Conservation (phyloP, 2,329 filamentous ascomycete species). For the Fusarium pseudocircinatum region DNA sequence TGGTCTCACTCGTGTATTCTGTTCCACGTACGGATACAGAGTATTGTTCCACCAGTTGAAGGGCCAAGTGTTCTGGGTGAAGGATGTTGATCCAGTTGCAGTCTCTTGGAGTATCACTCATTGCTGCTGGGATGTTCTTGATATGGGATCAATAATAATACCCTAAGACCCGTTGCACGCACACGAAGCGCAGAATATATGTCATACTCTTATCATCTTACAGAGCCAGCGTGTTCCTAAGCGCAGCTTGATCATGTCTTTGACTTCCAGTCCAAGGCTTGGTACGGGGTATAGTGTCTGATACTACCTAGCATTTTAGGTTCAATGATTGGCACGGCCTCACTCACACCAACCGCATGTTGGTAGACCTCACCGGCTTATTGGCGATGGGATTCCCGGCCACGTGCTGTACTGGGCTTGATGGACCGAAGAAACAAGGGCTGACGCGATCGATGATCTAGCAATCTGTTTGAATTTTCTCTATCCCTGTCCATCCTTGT, state of each 20-base stretch:
- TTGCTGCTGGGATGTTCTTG: background rate
- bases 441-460: conserved; percentile 22
- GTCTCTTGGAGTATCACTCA: background rate
- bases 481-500: background rate
- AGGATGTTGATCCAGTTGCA: background rate
- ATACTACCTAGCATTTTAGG: background rate
- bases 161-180: conserved; percentile 6
- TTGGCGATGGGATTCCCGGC: conserved; percentile 9
- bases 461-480: conserved; percentile 1
- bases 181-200: conserved; percentile 21
- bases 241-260: background rate
- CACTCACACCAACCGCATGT: background rate
- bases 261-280: background rate
- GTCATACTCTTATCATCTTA: conserved; percentile 40
- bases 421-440: conserved; percentile 7
- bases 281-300: background rate
- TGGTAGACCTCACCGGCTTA: background rate
- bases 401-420: conserved; percentile 16
- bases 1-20: background rate
- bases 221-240: conserved; percentile 3
- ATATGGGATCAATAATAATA: conserved; percentile 18
- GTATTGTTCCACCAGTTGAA: background rate
- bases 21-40: background rate
- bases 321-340: background rate
- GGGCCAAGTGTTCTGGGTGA: background rate